These are phyloP conservation scores for Phlebiopsis gigantea DNA, from an alignment of 768 basidiomycete species.

Conservation along the genomic window DNA sequence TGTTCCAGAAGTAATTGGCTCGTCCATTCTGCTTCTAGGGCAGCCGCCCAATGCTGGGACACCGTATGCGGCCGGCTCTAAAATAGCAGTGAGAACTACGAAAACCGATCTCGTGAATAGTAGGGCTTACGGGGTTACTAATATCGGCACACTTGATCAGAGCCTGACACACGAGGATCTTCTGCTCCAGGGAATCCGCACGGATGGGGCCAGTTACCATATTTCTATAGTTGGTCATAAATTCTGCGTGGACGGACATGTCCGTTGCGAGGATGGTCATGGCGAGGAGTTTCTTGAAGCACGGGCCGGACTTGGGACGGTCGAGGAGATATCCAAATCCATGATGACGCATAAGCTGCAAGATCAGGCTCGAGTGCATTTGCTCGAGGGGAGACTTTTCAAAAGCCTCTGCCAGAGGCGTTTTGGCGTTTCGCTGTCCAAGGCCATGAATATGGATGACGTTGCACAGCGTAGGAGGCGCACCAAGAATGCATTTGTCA, in stretches of 20 bases:
- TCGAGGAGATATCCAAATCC: conserved; percentile 69
- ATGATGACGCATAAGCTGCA: conserved; percentile 71
- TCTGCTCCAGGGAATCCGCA: conserved; percentile 36
- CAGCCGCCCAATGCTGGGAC: conserved; percentile 88
- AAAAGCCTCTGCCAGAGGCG: conserved; percentile 84
- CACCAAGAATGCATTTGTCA: conserved; percentile 93
- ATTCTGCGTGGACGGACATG: conserved; percentile 85
- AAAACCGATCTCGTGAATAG: background rate
- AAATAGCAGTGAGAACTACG: conserved; percentile 2
- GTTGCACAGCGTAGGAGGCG: conserved; percentile 26
- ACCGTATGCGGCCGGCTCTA: conserved; percentile 92
- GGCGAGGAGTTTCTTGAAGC: conserved; percentile 71
- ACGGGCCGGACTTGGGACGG: conserved; percentile 38
- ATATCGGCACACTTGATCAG: conserved; percentile 98
- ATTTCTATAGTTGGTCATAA: conserved; percentile 63
- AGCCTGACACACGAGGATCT: conserved; percentile 79
- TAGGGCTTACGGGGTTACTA: conserved; percentile 83
- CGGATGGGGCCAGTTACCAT: conserved; percentile 37
- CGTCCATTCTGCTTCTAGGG: conserved; percentile 86
- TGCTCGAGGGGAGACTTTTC: conserved; percentile 88
- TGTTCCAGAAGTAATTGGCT: conserved; percentile 85
- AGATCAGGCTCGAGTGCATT: conserved; percentile 73
- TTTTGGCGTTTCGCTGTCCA: conserved; percentile 83
- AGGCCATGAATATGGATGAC: background rate
- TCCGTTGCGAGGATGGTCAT: conserved; percentile 89